Percentiles rank a stretch among this genome's conserved stretches.
phyloP scores from a whole-genome alignment of 306 rosid genomes.

The Rubus idaeus region DNA sequence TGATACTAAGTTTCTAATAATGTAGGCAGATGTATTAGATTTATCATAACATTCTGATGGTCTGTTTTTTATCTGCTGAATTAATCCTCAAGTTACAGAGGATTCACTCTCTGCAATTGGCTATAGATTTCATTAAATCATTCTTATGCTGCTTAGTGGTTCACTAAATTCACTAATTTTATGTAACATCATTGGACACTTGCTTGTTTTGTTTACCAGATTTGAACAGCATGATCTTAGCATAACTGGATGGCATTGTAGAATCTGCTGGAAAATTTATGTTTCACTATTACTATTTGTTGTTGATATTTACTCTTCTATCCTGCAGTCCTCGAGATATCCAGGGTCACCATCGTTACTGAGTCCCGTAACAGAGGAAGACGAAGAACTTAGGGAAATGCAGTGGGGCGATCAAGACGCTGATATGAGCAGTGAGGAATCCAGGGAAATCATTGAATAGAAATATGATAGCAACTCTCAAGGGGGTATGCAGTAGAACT shows the following conservation, averaged over 20 bases:
- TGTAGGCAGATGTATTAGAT: not conserved
- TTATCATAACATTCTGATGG: not conserved
- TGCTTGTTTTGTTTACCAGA: not conserved
- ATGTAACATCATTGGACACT: not conserved
- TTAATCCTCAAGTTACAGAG: not conserved
- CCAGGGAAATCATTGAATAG: not conserved
- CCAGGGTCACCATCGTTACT: not conserved
- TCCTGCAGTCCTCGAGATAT: slow-evolving; percentile 4
- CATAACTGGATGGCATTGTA: not conserved
- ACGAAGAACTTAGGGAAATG: not conserved
- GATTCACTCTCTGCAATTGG: not conserved
- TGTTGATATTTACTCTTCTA: not conserved
- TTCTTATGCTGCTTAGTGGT: not conserved
- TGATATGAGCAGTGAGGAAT: not conserved
- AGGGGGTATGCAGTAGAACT: not conserved
- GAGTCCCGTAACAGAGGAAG: slow-evolving; percentile 2
- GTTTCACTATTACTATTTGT: too few relatives aligned
- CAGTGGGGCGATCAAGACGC: not conserved
- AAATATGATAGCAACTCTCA: not conserved
- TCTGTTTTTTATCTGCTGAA: not conserved
- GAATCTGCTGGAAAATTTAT: not conserved
- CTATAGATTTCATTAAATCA: not conserved
- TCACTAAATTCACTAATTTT: not conserved
- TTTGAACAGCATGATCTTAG: not conserved
- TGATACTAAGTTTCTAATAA: not conserved